Evolutionary conservation across 2,329 filamentous ascomycete species (phyloP), one percentile per base, ranked within the genome.

Genomic region (Falciphora oryzae): DNA sequence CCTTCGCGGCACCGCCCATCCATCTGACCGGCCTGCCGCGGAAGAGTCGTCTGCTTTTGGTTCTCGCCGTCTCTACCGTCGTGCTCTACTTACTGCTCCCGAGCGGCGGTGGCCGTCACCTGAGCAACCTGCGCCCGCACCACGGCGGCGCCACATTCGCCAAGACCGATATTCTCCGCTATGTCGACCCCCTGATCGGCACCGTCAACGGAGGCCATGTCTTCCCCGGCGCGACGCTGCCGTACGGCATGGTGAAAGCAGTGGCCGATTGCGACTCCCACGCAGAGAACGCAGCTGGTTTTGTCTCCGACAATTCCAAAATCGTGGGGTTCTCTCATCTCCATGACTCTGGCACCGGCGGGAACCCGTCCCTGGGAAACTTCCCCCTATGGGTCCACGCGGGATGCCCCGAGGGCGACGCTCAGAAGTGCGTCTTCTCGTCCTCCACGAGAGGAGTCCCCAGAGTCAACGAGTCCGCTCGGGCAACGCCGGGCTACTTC

Each of bases 401-500:
- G 2, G 74, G 74, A 2, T 77, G 75, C 64, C 66, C 69, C 2
- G 72, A 72, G 16, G 72, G 76, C 62, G 71, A 71, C 3, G 64
- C 76, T 18, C 68, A 75, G 56, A 71, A 71, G 7, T 85, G 82
- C 73, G 73, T 76, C n/a, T 84, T 81, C 65, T 75, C 78, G 7
- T 82, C 81, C 64, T 71, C 71, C 18, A 69, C 75, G 11, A 75
- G 83, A 64, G 76, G 77, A 8, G 77, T 75, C 2, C 71, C 73
- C 11, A 77, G 79, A 62, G 74, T 78, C 65, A 78, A 79, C 35
- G 76, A 76, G 50, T 79, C 78, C 7, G 75, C 81, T 27, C 70
- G 77, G 53, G 80, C 82, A 16, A 75, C 75, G 50, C 82, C 82
- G 4, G 83, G 83, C 1, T 84, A 84, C 68, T 85, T 85, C 68